These are phyloP conservation scores for Lyophyllum decastes DNA, from an alignment of 768 basidiomycete genomes.

Conservation along the genomic window DNA sequence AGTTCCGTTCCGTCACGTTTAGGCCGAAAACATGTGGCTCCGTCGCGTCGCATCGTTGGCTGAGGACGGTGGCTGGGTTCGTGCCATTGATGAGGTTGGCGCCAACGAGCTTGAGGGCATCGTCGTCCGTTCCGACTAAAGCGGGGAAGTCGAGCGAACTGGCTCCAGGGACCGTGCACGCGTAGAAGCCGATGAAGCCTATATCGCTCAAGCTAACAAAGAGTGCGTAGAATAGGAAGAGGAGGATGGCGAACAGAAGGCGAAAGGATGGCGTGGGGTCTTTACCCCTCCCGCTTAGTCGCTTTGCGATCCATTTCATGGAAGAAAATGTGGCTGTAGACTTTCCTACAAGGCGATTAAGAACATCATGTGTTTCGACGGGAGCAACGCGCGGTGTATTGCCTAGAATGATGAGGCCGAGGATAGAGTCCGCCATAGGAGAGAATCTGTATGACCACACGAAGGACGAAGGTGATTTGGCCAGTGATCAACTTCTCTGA, in stretches of 20 bases:
- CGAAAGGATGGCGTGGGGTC: background rate
- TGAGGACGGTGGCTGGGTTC: background rate
- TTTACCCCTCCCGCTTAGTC: background rate
- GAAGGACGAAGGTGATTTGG: background rate
- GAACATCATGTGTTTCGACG: background rate
- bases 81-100: background rate
- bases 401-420: background rate
- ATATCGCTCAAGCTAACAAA: background rate
- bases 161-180: background rate
- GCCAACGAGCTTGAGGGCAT: background rate
- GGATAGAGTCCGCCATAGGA: background rate
- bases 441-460: background rate
- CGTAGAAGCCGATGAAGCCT: background rate
- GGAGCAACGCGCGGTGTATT: background rate
- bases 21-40: background rate
- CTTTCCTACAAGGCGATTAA: background rate
- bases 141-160: background rate
- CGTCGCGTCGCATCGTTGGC: background rate
- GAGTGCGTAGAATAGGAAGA: background rate
- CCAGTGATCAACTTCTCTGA: background rate
- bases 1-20: background rate
- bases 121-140: background rate
- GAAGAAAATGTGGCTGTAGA: background rate
- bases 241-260: background rate
- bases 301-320: background rate